Conservation (phyloP, 192 early-diverging fungal genomes). For the Rhizoclosmatium globosum region DNA sequence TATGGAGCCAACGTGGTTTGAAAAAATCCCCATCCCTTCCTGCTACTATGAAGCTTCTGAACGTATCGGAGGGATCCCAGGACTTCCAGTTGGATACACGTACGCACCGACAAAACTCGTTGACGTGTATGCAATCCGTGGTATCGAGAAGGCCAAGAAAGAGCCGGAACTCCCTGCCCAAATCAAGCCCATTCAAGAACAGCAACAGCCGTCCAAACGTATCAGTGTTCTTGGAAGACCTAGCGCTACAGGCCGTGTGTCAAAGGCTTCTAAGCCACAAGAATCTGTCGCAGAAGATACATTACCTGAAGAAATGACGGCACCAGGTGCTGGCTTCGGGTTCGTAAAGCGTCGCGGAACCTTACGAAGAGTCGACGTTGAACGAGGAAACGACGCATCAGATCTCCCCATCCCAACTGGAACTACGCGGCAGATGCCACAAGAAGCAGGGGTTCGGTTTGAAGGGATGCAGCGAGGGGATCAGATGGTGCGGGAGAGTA, state of each 20-base stretch:
- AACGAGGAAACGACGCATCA: neutral
- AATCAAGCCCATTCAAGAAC: neutral
- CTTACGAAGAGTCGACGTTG: conserved; percentile 12
- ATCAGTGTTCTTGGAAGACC: neutral
- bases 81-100: conserved; percentile 62
- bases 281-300: neutral
- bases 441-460: conserved; percentile 10
- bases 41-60: conserved; percentile 58
- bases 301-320: neutral
- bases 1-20: conserved; percentile 58
- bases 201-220: neutral
- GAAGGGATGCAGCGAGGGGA: conserved; percentile 20
- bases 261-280: neutral
- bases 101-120: conserved; percentile 52
- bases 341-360: conserved; percentile 36
- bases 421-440: conserved; percentile 18
- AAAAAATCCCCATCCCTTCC: conserved; percentile 50
- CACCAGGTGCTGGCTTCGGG: conserved; percentile 9
- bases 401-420: conserved; percentile 34
- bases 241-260: neutral
- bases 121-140: conserved; percentile 45
- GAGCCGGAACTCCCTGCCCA: neutral
- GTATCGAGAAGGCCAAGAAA: conserved; percentile 34
- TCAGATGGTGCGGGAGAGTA: conserved; percentile 7
- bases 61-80: conserved; percentile 52